A percentile compares a stretch with the other conserved stretches of the same genome.
These are phyloP conservation scores for Tripidium arundinaceum DNA, from an alignment of 202 grass and related monocot species.

Conservation along the genomic window DNA sequence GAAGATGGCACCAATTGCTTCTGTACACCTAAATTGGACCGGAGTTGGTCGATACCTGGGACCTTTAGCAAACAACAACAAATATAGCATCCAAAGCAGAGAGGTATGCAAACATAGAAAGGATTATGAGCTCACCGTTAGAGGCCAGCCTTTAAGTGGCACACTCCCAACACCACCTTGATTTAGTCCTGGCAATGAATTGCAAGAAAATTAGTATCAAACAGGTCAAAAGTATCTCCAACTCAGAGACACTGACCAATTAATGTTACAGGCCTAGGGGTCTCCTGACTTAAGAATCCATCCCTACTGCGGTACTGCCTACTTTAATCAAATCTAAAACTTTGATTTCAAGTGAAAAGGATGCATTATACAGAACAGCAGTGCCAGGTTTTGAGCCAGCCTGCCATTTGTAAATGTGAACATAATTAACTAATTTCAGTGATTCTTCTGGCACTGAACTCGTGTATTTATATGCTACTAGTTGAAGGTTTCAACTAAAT, in stretches of 20 bases:
- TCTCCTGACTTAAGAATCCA: not conserved
- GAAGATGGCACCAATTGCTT: slow-evolving; percentile 71
- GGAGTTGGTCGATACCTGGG: slow-evolving; percentile 83
- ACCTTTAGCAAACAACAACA: slow-evolving; percentile 46
- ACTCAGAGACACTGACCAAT: not conserved
- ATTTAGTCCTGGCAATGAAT: slow-evolving; percentile 56
- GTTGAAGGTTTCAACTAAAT: not conserved
- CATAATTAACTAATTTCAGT: not conserved
- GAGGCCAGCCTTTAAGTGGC: slow-evolving; percentile 85
- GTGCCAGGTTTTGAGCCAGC: not conserved
- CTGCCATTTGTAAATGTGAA: not conserved
- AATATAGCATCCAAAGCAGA: slow-evolving; percentile 31
- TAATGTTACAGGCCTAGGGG: not conserved
- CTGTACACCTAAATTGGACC: slow-evolving; percentile 70
- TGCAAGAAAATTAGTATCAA: slow-evolving; percentile 8
- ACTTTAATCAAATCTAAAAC: not conserved
- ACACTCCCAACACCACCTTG: slow-evolving; percentile 81
- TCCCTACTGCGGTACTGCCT: not conserved
- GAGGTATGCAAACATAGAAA: slow-evolving; percentile 10
- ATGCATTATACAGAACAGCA: not conserved
- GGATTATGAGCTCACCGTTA: slow-evolving; percentile 57
- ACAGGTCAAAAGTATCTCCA: not conserved
- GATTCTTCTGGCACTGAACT: not conserved
- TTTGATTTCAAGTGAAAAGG: not conserved
- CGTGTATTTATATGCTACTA: not conserved